These are phyloP conservation scores for Saccharomycodes ludwigii DNA, from an alignment of 805 yeast species.

Conservation along the genomic window DNA sequence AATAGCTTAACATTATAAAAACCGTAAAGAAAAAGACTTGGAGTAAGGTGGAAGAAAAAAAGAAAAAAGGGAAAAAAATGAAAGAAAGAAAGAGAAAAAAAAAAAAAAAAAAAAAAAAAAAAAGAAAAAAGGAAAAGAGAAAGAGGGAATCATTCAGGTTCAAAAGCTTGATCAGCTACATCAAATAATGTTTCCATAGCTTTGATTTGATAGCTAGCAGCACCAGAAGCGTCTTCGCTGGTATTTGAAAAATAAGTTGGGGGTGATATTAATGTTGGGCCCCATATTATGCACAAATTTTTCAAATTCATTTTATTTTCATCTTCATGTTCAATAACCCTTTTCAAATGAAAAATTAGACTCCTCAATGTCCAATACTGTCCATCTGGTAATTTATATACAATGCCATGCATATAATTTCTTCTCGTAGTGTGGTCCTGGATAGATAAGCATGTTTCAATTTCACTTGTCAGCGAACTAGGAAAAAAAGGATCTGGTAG, in stretches of 20 bases:
- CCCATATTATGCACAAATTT: slow-evolving; percentile 87
- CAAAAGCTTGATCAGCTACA: slow-evolving; percentile 75
- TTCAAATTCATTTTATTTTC: slow-evolving; percentile 72
- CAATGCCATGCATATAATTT: slow-evolving; percentile 71
- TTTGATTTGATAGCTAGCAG: slow-evolving; percentile 60
- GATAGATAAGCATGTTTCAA: slow-evolving; percentile 51
- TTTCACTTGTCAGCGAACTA: slow-evolving; percentile 15
- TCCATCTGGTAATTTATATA: slow-evolving; percentile 86
- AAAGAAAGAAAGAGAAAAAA: no score
- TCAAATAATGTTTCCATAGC: slow-evolving; percentile 75
- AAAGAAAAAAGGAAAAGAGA: no score
- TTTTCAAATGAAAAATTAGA: slow-evolving; percentile 71
- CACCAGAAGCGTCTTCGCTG: slow-evolving; percentile 56
- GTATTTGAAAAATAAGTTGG: slow-evolving; percentile 3
- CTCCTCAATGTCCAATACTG: slow-evolving; percentile 86
- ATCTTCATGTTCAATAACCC: slow-evolving; percentile 50
- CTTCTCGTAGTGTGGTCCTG: slow-evolving; percentile 48
- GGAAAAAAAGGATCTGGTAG: slow-evolving; percentile 51
- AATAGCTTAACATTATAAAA: no score
- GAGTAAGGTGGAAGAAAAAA: no score
- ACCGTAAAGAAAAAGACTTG: no score
- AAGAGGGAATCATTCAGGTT: slow-evolving; percentile 41
- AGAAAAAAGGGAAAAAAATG: no score
- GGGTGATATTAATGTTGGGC: slow-evolving; percentile 69
- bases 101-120: no score